Evolutionary conservation across 257 asterid genomes (phyloP), one percentile per base, ranked within the genome.

Genomic region (Solanum piurae): DNA sequence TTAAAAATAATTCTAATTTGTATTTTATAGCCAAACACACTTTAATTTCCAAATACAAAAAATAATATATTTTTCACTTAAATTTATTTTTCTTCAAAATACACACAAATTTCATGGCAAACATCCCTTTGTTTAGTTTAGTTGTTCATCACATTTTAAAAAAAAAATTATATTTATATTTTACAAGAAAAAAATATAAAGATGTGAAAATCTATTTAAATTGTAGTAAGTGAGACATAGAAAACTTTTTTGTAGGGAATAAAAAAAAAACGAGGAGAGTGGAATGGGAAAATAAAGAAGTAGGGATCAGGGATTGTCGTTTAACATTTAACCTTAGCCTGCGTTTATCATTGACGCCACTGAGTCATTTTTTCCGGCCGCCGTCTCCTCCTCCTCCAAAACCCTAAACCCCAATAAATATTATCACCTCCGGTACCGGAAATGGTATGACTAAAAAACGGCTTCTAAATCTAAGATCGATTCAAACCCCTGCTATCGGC

Each of bases 401-500:
- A 66, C 64, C 86, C 36, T 40, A 79, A 52, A 85, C 58, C 72
- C 66, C 11, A 5, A 40, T 21, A 33, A 8, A 29, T 7, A 12
- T 13, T 20, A 12, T 29, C 86, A 31, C 46, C 12, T 60, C 7
- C 62, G 49, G 72, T 37, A 13, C 23, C 23, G 44, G 83, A 85
- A 86, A 89, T 91, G 95, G 90, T 83, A 83, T 88, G 88, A 86
- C 90, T 80, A 79, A 83, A 29, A 62, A 82, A 79, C 80, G 60
- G 89, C 36, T 73, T 75, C 73, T 66, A 58, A 13, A 42, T 49
- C 46, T 74, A 85, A 38, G 85, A 66, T 76, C 20, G 83, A 60
- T 85, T 83, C 7, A 55, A 85, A 85, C 79, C 12, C 79, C 38
- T 77, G 3, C 85, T 33, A 72, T 38, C 82, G 34, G 58, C 16